Base-by-base conservation (phyloP, 1,284 basidiomycete genomes). In the Ceratobasidium sp. region DNA sequence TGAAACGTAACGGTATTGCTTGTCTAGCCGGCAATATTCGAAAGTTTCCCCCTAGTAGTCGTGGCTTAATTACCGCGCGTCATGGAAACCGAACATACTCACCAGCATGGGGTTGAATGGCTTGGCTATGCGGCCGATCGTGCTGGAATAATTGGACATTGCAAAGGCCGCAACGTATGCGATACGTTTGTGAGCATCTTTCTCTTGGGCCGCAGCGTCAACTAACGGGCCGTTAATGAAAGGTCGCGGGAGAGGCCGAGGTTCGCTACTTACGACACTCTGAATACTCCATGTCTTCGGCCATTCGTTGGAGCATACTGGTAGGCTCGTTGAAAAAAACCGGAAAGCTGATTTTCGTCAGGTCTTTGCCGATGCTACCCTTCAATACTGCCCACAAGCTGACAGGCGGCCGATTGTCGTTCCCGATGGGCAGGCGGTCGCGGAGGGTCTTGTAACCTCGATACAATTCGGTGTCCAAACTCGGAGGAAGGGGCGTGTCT, bases 71-170 rank as follows among this genome's bases (percentile, higher is more conserved):
- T 67, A 38, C 21, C 18, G 28, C 30, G 49, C 23, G 12, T 14
- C 0, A 5, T 48, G 5, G 64, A 58, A 38, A 4, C 14, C 38
- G 46, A 33, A 49, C 18, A 25, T 0, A 83, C 87, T 72, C 74
- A 92, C 91, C 71, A 94, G 86, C 90, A 94, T 93, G 3, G 92
- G 92, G 79, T 96, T 96, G 82, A 96, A 96, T 0, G 94, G 95
- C 80, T 96, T 96, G n/a, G 94, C 94, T 74, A 97, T 95, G 46
- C 95, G 87, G 3, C 94, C 93, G 76, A 97, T 94, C 0, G 96
- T 98, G 33, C 93, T 95, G 12, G 93, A 95, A 82, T 99, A 98
- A 82, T 98, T 98, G 49, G 92, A 94, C 94, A 97, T 97, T 1
- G 95, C 96, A 80, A 98, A 99, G 0, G 95, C 96, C 12, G 92